Conservation (phyloP, 192 early-diverging fungal species). For the Backusella australiensis region DNA sequence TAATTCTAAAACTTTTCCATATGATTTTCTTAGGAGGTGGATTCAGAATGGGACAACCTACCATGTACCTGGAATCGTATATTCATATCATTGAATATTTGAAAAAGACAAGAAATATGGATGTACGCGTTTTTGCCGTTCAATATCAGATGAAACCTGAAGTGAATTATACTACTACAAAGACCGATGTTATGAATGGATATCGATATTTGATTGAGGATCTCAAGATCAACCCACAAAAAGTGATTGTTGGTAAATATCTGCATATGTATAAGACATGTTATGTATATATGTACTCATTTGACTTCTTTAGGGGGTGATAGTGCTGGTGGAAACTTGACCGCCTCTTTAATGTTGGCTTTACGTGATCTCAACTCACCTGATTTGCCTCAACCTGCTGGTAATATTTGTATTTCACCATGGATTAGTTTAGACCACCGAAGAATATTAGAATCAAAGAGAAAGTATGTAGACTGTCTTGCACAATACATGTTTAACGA, state of each 20-base stretch:
- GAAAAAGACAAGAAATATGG: neutral
- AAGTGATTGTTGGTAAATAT: conserved; percentile 13
- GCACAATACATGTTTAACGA: neutral
- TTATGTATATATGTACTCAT: neutral
- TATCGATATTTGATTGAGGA: conserved; percentile 19
- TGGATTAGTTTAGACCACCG: conserved; percentile 8
- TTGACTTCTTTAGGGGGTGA: conserved; percentile 7
- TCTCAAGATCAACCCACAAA: conserved; percentile 8
- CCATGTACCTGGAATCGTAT: conserved; percentile 14
- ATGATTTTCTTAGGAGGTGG: neutral
- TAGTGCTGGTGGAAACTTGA: conserved; percentile 20
- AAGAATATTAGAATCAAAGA: neutral
- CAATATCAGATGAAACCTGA: neutral
- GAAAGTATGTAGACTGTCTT: neutral
- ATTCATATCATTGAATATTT: conserved; percentile 8
- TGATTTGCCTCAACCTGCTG: conserved; percentile 11
- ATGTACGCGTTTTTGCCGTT: conserved; percentile 5
- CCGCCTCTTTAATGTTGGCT: neutral
- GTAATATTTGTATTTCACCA: conserved; percentile 13
- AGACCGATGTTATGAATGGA: conserved; percentile 5
- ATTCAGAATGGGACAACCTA: conserved; percentile 8
- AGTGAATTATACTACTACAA: neutral
- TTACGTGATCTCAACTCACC: neutral
- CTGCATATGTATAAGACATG: neutral
- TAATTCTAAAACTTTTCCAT: neutral